Conservation (phyloP, 164 flowering plant species). For the Amborella trichopoda region DNA sequence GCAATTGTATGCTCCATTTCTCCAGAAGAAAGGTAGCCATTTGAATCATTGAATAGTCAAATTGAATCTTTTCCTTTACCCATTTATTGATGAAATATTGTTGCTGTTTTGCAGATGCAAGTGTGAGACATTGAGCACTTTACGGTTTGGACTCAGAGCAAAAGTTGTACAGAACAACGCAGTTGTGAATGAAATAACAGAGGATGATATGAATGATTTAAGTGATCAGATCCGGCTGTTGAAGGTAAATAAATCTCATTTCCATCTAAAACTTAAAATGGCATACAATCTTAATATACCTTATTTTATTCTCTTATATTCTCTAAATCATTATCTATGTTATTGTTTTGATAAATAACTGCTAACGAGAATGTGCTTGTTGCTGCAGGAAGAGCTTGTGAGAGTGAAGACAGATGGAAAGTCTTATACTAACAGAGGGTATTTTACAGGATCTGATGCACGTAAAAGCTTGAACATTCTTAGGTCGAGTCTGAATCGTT, state of each 20-base stretch:
- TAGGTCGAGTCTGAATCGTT: constrained; percentile 85
- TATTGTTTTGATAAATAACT: no score
- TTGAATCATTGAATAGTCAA: not conserved
- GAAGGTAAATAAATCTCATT: constrained; percentile 37
- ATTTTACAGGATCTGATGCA: constrained; percentile 36
- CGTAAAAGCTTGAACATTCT: constrained; percentile 84
- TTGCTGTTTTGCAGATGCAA: constrained; percentile 33
- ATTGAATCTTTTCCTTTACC: constrained; percentile 1
- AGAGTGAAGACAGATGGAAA: constrained; percentile 44
- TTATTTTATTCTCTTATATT: no score
- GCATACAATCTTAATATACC: no score
- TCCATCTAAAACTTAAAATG: no score
- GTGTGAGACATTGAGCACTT: constrained; percentile 68
- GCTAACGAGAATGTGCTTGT: no score
- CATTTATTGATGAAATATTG: not conserved
- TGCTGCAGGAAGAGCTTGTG: constrained; percentile 84
- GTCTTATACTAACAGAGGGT: constrained; percentile 16
- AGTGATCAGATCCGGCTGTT: constrained; percentile 89
- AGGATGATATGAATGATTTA: constrained; percentile 84
- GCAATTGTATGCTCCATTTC: constrained; percentile 73
- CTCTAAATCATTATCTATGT: no score
- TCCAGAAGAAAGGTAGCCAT: constrained; percentile 45
- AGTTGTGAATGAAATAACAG: constrained; percentile 81
- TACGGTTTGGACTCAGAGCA: constrained; percentile 69
- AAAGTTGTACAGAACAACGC: constrained; percentile 63